Conservation (phyloP, 257 asterid species). For the Nicotiana benthamiana region DNA sequence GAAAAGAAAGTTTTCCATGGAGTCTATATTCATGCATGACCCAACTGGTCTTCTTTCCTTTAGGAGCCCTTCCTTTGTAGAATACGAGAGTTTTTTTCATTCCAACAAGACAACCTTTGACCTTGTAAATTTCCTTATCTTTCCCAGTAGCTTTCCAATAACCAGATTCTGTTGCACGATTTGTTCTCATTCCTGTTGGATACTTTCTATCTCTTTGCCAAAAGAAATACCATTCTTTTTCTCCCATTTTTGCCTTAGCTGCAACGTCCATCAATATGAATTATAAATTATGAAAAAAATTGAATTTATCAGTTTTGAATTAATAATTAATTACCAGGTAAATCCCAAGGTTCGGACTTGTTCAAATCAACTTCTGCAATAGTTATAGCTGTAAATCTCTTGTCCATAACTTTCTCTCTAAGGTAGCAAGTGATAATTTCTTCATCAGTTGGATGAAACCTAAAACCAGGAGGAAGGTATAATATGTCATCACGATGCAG, state of each 20-base stretch:
- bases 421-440: conserved; percentile 71
- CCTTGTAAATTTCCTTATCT: conserved; percentile 62
- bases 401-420: conserved; percentile 41
- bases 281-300: background rate
- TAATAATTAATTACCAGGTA: conserved; percentile 48
- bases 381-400: conserved; percentile 44
- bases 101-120: conserved; percentile 50
- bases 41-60: conserved; percentile 24
- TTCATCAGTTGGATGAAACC: conserved; percentile 84
- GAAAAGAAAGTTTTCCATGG: conserved; percentile 51
- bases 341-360: conserved; percentile 91
- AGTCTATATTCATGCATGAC: conserved; percentile 82
- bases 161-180: conserved; percentile 70
- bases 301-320: background rate
- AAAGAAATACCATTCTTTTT: conserved; percentile 72
- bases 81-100: conserved; percentile 92
- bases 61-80: conserved; percentile 89
- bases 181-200: conserved; percentile 84
- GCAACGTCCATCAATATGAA: background rate
- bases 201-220: conserved; percentile 72
- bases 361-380: conserved; percentile 79
- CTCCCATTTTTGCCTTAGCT: conserved; percentile 78
- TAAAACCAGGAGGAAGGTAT: conserved; percentile 68
- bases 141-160: conserved; percentile 95
- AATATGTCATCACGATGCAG: background rate